phyloP scores from a whole-genome alignment of 2,329 filamentous ascomycete species.

The Aureobasidium sp. region DNA sequence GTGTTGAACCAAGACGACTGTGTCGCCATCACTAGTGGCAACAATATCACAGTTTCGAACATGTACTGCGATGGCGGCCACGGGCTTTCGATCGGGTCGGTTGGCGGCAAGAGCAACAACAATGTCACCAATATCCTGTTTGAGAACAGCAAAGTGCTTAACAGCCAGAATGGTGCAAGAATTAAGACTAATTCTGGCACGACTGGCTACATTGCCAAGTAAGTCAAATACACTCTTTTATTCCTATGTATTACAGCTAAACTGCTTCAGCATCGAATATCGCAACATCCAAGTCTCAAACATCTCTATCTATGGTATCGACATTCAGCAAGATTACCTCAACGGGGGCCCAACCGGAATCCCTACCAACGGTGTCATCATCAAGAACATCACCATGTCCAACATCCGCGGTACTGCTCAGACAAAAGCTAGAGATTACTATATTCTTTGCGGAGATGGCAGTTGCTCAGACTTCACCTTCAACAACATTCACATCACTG shows the following conservation, averaged over 20 bases:
- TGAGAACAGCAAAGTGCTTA: slow-evolving; percentile 20
- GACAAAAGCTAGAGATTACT: slow-evolving; percentile 28
- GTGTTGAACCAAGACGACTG: slow-evolving; percentile 29
- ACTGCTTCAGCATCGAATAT: slow-evolving; percentile 31
- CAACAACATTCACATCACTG: slow-evolving; percentile 28
- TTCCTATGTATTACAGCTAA: background rate
- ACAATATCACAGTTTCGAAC: slow-evolving; percentile 20
- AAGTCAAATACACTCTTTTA: slow-evolving; percentile 9
- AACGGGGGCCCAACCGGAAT: slow-evolving; percentile 34
- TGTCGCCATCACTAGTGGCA: slow-evolving; percentile 22
- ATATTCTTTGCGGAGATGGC: slow-evolving; percentile 31
- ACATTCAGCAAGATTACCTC: slow-evolving; percentile 44
- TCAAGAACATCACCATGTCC: slow-evolving; percentile 34
- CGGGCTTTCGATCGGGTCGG: slow-evolving; percentile 20
- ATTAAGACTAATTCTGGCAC: slow-evolving; percentile 34
- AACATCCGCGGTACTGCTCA: slow-evolving; percentile 35
- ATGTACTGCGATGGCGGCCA: slow-evolving; percentile 18
- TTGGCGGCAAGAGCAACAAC: slow-evolving; percentile 19
- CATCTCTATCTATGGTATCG: slow-evolving; percentile 43
- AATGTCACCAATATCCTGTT: slow-evolving; percentile 28
- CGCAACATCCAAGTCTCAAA: slow-evolving; percentile 36
- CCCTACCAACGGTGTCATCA: slow-evolving; percentile 39
- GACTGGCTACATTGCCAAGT: slow-evolving; percentile 28
- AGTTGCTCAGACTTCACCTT: slow-evolving; percentile 31
- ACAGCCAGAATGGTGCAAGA: slow-evolving; percentile 28